These are phyloP conservation scores for Apium graveolens DNA, from an alignment of 129 eudicot species.

Conservation along the genomic window DNA sequence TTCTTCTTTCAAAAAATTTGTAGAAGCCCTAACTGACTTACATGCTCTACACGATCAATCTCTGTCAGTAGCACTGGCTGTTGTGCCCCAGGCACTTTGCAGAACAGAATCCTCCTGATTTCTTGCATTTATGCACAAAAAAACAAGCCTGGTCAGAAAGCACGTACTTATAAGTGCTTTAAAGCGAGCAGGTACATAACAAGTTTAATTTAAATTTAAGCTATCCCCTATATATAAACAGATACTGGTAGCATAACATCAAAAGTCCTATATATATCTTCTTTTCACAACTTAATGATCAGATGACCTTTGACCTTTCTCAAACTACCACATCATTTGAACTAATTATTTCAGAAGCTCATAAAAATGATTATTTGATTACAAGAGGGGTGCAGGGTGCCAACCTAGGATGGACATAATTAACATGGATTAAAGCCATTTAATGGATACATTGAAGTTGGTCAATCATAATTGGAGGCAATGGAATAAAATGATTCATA, in stretches of 20 bases:
- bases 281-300: neutral
- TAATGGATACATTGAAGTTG: neutral
- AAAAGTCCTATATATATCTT: neutral
- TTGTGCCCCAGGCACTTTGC: constrained; percentile 75
- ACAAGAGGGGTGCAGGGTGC: neutral
- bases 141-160: constrained; percentile 12
- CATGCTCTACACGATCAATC: constrained; percentile 84
- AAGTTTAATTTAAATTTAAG: neutral
- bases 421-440: neutral
- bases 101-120: constrained; percentile 73
- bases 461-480: neutral
- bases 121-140: constrained; percentile 47
- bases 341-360: neutral
- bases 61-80: constrained; percentile 58
- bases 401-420: neutral
- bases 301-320: constrained; percentile 5
- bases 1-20: neutral
- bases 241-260: neutral
- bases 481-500: neutral
- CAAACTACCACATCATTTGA: neutral
- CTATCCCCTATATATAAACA: neutral
- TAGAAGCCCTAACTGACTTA: constrained; percentile 11
- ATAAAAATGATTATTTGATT: neutral
- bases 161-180: neutral
- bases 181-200: neutral